phyloP scores from a whole-genome alignment of 805 yeast species.

The Sugiyamaella qingdaonensis region DNA sequence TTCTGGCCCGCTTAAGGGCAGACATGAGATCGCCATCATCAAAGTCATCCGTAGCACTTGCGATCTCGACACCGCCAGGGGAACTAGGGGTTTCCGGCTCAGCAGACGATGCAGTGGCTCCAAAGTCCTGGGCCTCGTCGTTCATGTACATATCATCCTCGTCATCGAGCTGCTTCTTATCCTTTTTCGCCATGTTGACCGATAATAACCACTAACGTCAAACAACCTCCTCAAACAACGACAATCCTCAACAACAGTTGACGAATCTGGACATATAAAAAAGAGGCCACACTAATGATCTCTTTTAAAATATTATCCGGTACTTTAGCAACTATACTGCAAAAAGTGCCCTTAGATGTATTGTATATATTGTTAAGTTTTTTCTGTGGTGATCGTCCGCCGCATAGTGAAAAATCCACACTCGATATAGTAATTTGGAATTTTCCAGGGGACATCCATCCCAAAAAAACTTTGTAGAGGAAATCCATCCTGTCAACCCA shows the following conservation, averaged over 20 bases:
- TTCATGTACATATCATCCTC: constrained; percentile 37
- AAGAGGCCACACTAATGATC: too few relatives aligned
- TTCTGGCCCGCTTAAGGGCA: constrained; percentile 73
- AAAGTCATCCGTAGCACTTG: constrained; percentile 29
- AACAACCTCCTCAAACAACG: too few relatives aligned
- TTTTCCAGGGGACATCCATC: too few relatives aligned
- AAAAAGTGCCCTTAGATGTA: too few relatives aligned
- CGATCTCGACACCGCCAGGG: constrained; percentile 26
- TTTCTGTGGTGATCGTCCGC: not conserved
- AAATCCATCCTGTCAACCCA: too few relatives aligned
- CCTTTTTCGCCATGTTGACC: constrained; percentile 49
- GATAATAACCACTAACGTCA: not conserved
- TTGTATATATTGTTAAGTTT: not conserved
- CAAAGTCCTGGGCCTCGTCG: constrained; percentile 49
- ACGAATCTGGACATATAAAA: too few relatives aligned
- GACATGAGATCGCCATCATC: constrained; percentile 60
- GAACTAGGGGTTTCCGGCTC: constrained; percentile 23
- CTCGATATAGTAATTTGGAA: not conserved
- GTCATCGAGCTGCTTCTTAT: constrained; percentile 33
- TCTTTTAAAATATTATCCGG: too few relatives aligned
- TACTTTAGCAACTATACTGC: too few relatives aligned
- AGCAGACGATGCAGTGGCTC: constrained; percentile 32
- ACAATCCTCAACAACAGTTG: too few relatives aligned
- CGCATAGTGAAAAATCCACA: not conserved
- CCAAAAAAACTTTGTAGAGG: too few relatives aligned